A percentile compares a stretch with the other conserved stretches of the same genome.
These are phyloP conservation scores for Blastomyces gilchristii DNA, from an alignment of 2,329 filamentous ascomycete species.

Conservation along the genomic window DNA sequence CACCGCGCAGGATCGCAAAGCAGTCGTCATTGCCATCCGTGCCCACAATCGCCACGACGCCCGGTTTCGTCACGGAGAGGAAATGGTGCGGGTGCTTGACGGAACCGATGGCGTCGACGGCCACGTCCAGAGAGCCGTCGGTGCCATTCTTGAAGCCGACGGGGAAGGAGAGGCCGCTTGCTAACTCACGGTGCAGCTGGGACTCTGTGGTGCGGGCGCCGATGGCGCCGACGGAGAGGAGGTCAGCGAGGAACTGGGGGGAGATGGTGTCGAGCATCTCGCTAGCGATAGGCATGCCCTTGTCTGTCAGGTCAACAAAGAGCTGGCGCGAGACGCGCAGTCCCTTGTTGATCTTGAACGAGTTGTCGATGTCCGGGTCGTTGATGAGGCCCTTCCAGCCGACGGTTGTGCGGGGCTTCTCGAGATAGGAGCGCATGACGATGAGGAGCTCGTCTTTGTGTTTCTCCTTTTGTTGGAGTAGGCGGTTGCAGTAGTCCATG, in stretches of 20 bases:
- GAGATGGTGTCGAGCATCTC: constrained; percentile 99
- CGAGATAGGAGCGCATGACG: constrained; percentile 95
- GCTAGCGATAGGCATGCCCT: constrained; percentile 90
- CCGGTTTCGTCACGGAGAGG: constrained; percentile 92
- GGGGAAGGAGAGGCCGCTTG: constrained; percentile 88
- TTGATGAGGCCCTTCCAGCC: constrained; percentile 99
- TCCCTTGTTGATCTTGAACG: constrained; percentile 98
- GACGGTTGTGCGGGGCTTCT: constrained; percentile 95
- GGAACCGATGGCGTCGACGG: constrained; percentile 90
- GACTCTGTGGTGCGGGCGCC: constrained; percentile 95
- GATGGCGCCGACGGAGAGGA: constrained; percentile 83
- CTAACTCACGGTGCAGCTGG: constrained; percentile 88
- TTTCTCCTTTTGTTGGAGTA: constrained; percentile 74
- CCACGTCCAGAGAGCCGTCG: constrained; percentile 77
- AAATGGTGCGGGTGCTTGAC: constrained; percentile 92
- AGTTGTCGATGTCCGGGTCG: constrained; percentile 95
- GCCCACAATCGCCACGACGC: constrained; percentile 86
- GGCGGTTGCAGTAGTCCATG: constrained; percentile 80
- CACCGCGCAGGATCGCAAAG: constrained; percentile 90
- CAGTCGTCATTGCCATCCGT: constrained; percentile 94
- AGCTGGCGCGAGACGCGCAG: constrained; percentile 75
- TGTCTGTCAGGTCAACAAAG: constrained; percentile 82
- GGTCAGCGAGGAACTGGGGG: constrained; percentile 88
- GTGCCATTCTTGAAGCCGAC: constrained; percentile 99
- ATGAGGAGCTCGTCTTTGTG: constrained; percentile 83